phyloP scores from a whole-genome alignment of 129 eudicot genomes.

The Helichrysum umbraculigerum region DNA sequence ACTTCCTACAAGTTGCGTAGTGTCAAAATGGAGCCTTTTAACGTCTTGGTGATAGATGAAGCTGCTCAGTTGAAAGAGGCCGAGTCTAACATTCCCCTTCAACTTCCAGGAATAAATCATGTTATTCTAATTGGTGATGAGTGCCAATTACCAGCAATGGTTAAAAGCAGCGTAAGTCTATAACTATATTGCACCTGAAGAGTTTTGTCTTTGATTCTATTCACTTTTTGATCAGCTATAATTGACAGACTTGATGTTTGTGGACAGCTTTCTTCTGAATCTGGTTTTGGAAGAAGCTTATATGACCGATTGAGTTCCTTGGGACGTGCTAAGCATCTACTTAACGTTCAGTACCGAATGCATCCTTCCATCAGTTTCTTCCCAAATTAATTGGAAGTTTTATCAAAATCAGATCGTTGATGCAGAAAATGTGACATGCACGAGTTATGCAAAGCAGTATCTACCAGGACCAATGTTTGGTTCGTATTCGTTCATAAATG shows the following conservation, averaged over 20 bases:
- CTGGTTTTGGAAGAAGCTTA: constrained; percentile 35
- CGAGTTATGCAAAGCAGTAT: constrained; percentile 5
- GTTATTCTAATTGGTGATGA: constrained; percentile 60
- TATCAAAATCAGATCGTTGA: constrained; percentile 29
- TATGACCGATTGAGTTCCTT: constrained; percentile 24
- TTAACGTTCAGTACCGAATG: constrained; percentile 38
- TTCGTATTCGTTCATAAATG: constrained; percentile 36
- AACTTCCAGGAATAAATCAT: constrained; percentile 44
- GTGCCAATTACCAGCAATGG: constrained; percentile 55
- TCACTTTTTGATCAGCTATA: background rate
- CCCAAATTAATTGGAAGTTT: constrained; percentile 33
- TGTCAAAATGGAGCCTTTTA: constrained; percentile 31
- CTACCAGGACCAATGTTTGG: constrained; percentile 30
- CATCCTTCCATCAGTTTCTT: constrained; percentile 40
- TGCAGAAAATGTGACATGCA: constrained; percentile 25
- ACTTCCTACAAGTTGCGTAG: constrained; percentile 49
- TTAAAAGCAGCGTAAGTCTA: constrained; percentile 44
- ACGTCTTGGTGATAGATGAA: constrained; percentile 50
- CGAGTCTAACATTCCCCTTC: constrained; percentile 51
- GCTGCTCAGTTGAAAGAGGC: constrained; percentile 58
- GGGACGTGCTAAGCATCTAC: constrained; percentile 27
- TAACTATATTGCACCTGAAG: background rate
- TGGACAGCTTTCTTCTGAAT: constrained; percentile 19
- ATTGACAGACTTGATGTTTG: background rate
- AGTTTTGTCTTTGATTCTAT: background rate